Evolutionary conservation across 257 asterid species (phyloP).

Genomic region (Lantana camara): DNA sequence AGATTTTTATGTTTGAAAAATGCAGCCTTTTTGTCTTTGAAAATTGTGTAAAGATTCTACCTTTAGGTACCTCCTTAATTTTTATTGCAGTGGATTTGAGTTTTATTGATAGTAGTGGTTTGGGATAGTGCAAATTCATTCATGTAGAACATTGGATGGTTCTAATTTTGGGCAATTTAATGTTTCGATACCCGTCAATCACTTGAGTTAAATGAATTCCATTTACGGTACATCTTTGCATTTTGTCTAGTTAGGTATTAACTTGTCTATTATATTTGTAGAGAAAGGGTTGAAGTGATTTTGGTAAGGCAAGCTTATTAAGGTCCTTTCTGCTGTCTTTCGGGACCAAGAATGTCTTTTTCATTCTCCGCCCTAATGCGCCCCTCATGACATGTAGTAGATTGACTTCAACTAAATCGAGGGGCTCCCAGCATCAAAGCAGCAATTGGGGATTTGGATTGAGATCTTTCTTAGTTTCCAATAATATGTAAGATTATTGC

Average conservation of each 20-base stretch:
- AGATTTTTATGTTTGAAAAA: neutral
- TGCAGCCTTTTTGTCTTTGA: neutral
- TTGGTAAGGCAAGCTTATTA: neutral
- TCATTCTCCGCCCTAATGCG: neutral
- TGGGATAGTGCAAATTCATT: neutral
- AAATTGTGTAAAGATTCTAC: neutral
- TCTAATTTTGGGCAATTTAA: neutral
- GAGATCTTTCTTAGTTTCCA: too few relatives aligned
- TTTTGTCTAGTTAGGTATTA: neutral
- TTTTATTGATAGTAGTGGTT: neutral
- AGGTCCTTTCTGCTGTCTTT: neutral
- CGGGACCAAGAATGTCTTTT: neutral
- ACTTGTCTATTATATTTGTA: too few relatives aligned
- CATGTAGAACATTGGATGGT: neutral
- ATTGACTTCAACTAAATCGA: neutral
- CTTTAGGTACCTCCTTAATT: neutral
- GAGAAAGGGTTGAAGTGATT: neutral
- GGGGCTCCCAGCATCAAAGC: neutral
- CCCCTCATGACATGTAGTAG: neutral
- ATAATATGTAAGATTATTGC: too few relatives aligned
- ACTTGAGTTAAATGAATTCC: neutral
- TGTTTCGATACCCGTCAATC: neutral
- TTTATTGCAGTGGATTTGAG: neutral
- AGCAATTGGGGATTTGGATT: too few relatives aligned
- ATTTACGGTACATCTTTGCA: neutral